phyloP scores from a whole-genome alignment of 495 filamentous ascomycete genomes.

The Durotheca rogersii region DNA sequence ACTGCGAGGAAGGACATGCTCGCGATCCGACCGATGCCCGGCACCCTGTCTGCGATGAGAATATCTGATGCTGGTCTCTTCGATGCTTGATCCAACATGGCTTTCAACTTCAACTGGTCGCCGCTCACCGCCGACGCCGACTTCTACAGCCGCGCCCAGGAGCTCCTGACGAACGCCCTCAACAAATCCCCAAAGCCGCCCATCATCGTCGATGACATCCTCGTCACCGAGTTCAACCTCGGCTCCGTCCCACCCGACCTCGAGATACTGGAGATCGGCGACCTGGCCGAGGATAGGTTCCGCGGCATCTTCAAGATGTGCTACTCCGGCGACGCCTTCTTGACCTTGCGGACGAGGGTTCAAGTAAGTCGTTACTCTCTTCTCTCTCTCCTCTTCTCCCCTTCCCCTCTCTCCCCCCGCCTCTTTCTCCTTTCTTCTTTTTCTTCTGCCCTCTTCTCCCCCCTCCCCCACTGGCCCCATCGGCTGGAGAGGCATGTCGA shows the following conservation, averaged over 20 bases:
- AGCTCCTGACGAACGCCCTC: slow-evolving; percentile 88
- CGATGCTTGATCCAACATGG: slow-evolving; percentile 64
- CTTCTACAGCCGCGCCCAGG: slow-evolving; percentile 87
- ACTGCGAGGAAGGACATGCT: not conserved
- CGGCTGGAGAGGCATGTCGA: not conserved
- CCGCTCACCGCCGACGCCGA: slow-evolving; percentile 90
- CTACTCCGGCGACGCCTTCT: slow-evolving; percentile 89
- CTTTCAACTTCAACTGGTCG: slow-evolving; percentile 99
- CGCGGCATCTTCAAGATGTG: slow-evolving; percentile 99
- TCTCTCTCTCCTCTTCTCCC: slow-evolving; percentile 9
- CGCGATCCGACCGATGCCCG: slow-evolving; percentile 9
- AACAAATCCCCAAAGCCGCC: slow-evolving; percentile 98
- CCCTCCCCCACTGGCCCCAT: not conserved
- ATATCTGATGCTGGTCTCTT: slow-evolving; percentile 21
- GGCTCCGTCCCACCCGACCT: slow-evolving; percentile 88
- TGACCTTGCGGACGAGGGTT: slow-evolving; percentile 91
- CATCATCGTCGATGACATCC: slow-evolving; percentile 98
- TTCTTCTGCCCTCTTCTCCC: slow-evolving; percentile 2
- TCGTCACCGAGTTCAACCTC: slow-evolving; percentile 96
- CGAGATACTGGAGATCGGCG: slow-evolving; percentile 95
- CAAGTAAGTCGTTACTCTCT: slow-evolving; percentile 58
- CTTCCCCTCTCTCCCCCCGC: not conserved
- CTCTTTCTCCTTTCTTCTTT: slow-evolving; percentile 3
- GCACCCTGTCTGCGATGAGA: slow-evolving; percentile 1
- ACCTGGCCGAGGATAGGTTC: slow-evolving; percentile 95